Evolutionary conservation across 1,139 yeast genomes (phyloP).

Genomic region (Geotrichum macrosporum): DNA sequence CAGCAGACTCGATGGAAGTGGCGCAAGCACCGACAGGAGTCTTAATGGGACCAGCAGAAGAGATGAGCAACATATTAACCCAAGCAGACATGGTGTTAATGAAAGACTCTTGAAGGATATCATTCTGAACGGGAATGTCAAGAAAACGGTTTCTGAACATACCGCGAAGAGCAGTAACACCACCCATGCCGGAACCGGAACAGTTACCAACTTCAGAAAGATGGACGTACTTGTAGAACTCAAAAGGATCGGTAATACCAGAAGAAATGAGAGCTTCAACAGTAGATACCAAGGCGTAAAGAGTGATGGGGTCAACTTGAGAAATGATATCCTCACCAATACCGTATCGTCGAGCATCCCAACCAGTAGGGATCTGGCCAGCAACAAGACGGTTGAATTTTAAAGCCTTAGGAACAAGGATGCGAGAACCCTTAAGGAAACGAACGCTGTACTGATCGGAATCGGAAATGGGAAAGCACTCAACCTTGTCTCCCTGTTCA

Average conservation of each 20-base stretch:
- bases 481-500: slow-evolving; percentile 92
- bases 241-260: slow-evolving; percentile 97
- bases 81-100: slow-evolving; percentile 99
- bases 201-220: slow-evolving; percentile 98
- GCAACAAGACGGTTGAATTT: slow-evolving; percentile 95
- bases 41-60: slow-evolving; percentile 98
- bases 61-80: slow-evolving; percentile 95
- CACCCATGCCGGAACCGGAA: slow-evolving; percentile 99
- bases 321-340: slow-evolving; percentile 85
- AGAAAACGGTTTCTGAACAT: slow-evolving; percentile 94
- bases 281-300: slow-evolving; percentile 87
- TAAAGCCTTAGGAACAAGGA: slow-evolving; percentile 91
- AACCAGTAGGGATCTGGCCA: slow-evolving; percentile 98
- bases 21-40: slow-evolving; percentile 99
- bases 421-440: slow-evolving; percentile 86
- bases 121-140: slow-evolving; percentile 93
- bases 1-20: slow-evolving; percentile 96
- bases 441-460: slow-evolving; percentile 89
- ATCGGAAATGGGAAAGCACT: slow-evolving; percentile 81
- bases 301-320: slow-evolving; percentile 95
- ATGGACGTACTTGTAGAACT: slow-evolving; percentile 95
- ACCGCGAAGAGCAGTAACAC: slow-evolving; percentile 93
- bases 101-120: slow-evolving; percentile 93
- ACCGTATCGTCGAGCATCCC: slow-evolving; percentile 95
- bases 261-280: slow-evolving; percentile 90